These are phyloP conservation scores for Aurantiochytrium sp. DNA, from an alignment of 108 stramenopile species.

Conservation along the genomic window DNA sequence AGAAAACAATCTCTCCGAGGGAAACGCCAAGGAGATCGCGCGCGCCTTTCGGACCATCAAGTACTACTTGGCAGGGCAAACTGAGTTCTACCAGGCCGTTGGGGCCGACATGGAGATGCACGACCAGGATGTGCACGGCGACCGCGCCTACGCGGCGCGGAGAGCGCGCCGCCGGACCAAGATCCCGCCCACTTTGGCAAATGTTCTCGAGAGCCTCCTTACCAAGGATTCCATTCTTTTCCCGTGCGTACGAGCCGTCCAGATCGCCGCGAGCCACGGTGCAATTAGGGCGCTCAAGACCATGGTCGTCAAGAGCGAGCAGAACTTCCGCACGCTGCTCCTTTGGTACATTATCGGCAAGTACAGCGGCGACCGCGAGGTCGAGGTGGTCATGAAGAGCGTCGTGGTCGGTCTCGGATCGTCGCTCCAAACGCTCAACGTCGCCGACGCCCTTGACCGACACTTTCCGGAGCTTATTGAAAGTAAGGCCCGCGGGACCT, in stretches of 20 bases:
- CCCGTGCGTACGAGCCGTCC: not conserved
- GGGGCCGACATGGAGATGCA: not conserved
- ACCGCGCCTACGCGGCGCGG: not conserved
- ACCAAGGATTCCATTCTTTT: not conserved
- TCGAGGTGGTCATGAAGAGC: not conserved
- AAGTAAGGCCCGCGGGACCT: not conserved
- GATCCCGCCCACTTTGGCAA: not conserved
- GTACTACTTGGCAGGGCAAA: not conserved
- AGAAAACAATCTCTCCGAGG: not conserved
- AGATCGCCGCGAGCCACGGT: not conserved
- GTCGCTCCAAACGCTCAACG: not conserved
- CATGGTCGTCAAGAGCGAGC: not conserved
- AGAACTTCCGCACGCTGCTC: not conserved
- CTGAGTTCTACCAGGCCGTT: not conserved
- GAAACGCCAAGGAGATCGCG: not conserved
- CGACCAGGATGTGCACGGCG: not conserved
- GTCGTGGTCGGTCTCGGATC: not conserved
- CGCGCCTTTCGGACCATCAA: not conserved
- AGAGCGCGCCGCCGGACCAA: not conserved
- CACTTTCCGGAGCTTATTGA: not conserved
- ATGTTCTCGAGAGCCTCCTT: not conserved
- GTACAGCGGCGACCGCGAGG: not conserved
- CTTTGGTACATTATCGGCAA: constrained; percentile 6
- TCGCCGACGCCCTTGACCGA: not conserved
- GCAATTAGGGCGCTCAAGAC: not conserved